Percentiles rank a stretch among this genome's conserved stretches.
Evolutionary conservation across 2,329 filamentous ascomycete genomes (phyloP).

Genomic region (Epichloe brachyelytri): DNA sequence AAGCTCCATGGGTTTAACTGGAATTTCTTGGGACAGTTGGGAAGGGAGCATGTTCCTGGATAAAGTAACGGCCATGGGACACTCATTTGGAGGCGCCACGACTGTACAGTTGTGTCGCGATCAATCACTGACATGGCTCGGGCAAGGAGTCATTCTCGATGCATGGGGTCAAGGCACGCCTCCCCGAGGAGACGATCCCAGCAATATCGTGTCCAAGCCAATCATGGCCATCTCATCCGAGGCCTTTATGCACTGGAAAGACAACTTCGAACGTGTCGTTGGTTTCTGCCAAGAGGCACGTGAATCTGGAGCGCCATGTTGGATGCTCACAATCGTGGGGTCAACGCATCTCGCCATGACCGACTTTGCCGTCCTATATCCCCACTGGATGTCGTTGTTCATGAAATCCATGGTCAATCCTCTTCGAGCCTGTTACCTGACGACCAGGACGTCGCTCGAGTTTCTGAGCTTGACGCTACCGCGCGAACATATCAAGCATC

Average conservation of each 20-base stretch:
- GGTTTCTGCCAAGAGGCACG: slow-evolving; percentile 43
- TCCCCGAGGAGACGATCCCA: slow-evolving; percentile 28
- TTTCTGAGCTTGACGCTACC: slow-evolving; percentile 44
- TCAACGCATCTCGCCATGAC: slow-evolving; percentile 54
- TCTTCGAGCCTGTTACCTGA: slow-evolving; percentile 47
- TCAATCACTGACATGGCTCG: slow-evolving; percentile 39
- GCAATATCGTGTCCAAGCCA: slow-evolving; percentile 35
- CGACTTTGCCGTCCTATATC: slow-evolving; percentile 54
- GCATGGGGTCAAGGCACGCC: slow-evolving; percentile 45
- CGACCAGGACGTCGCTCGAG: slow-evolving; percentile 48
- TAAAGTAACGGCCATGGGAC: slow-evolving; percentile 48
- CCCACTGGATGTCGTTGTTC: slow-evolving; percentile 41
- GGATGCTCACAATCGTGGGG: slow-evolving; percentile 41
- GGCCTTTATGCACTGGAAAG: slow-evolving; percentile 57
- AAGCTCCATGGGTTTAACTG: slow-evolving; percentile 44
- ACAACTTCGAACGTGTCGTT: slow-evolving; percentile 46
- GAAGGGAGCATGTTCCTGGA: slow-evolving; percentile 39
- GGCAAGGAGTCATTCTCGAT: slow-evolving; percentile 53
- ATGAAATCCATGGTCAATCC: slow-evolving; percentile 53
- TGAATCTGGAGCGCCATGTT: slow-evolving; percentile 30
- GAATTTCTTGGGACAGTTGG: slow-evolving; percentile 44
- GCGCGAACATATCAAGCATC: slow-evolving; percentile 31
- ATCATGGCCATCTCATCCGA: slow-evolving; percentile 53
- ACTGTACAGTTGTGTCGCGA: slow-evolving; percentile 46
- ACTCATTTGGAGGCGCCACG: slow-evolving; percentile 56